phyloP scores from a whole-genome alignment of 2,329 filamentous ascomycete genomes.

The Aspergillus clavatus region DNA sequence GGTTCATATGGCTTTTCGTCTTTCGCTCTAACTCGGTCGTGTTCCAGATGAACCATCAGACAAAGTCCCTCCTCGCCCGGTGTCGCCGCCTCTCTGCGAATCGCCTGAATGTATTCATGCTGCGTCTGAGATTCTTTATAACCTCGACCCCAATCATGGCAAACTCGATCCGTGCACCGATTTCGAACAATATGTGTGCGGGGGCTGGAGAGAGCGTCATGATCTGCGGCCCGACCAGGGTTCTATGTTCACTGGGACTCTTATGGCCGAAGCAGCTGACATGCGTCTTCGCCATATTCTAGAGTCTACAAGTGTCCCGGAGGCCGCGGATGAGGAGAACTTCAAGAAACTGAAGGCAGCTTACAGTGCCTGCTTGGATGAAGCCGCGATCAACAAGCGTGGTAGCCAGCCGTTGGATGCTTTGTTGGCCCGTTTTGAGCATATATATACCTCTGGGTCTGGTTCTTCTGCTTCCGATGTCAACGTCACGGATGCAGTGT shows the following conservation, averaged over 20 bases:
- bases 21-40: neutral
- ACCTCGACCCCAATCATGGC: conserved; percentile 57
- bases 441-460: conserved; percentile 40
- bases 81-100: conserved; percentile 42
- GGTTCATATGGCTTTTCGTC: neutral
- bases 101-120: conserved; percentile 61
- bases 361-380: conserved; percentile 63
- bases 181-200: conserved; percentile 64
- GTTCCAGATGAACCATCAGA: conserved; percentile 9
- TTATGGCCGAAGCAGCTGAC: conserved; percentile 59
- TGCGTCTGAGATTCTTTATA: conserved; percentile 58
- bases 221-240: conserved; percentile 62
- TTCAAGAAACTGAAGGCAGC: conserved; percentile 61
- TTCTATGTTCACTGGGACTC: conserved; percentile 55
- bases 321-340: conserved; percentile 42
- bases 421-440: conserved; percentile 51
- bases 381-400: conserved; percentile 50
- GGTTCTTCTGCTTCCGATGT: conserved; percentile 19
- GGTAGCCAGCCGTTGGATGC: conserved; percentile 54
- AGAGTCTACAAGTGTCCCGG: conserved; percentile 46
- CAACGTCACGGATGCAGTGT: conserved; percentile 32
- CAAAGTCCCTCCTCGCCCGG: conserved; percentile 10
- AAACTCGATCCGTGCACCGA: conserved; percentile 63
- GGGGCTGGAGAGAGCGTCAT: conserved; percentile 60
- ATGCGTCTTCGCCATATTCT: conserved; percentile 58